Evolutionary conservation across 2,329 filamentous ascomycete species (phyloP), one percentile per base, ranked within the genome.

Genomic region (Aspergillus luchuensis): DNA sequence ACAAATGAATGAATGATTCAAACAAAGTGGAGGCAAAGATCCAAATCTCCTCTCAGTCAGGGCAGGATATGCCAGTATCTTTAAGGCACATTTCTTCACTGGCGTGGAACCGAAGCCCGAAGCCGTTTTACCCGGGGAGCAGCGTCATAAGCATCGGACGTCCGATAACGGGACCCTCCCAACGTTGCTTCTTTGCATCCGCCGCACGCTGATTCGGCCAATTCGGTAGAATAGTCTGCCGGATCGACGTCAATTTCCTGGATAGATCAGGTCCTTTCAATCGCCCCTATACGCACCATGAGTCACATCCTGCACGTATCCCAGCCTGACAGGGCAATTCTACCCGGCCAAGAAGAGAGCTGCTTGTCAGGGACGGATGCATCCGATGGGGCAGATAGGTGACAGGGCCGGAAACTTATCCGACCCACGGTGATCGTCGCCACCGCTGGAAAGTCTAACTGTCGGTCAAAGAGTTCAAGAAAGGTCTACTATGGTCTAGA

Each of bases 41-140:
- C 11, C 33, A 15, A 36, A 36, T 36, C 11, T 5, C 4, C 10
- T 36, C 4, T 28, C 25, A 28, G 25, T 28, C 39, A 43, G 15
- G 39, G 39, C 58, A 57, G 59, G 52, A 56, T 45, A 21, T 45
- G 41, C 43, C 56, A 49, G 56, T 45, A 57, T 28, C 56, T 50
- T 47, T 17, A 41, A 52, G 33, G 30, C 36, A 55, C 23, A 43
- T 13, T 39, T 53, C 38, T 65, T 30, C 25, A 28, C 25, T 41
- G 28, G 41, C 23, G 19, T 53, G 64, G 68, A 66, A 66, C 50
- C 57, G 62, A 64, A 64, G 61, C 64, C 60, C 36, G 41, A 64
- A 69, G 69, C 71, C 71, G 71, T 67, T 39, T 65, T 71, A 74
- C 57, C 71, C 71, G 71, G 59, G n/a, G 23, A 54, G 33, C 33